These are phyloP conservation scores for Cutaneotrichosporon mucoides DNA, from an alignment of 1,284 basidiomycete species.

Conservation along the genomic window DNA sequence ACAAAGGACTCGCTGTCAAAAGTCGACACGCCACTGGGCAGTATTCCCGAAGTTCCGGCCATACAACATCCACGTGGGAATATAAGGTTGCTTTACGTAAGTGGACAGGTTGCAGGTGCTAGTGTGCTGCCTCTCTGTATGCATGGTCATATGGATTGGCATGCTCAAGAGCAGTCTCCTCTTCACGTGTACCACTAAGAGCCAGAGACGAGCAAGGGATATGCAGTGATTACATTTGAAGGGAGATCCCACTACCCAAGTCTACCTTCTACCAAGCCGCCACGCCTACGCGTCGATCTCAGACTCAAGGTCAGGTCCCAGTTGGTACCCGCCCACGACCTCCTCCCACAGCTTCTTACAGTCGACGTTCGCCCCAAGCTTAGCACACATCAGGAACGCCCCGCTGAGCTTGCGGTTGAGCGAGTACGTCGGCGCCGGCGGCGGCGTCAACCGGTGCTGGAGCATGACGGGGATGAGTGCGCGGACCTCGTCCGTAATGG, in stretches of 20 bases:
- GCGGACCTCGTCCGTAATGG: conserved; percentile 48
- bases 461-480: conserved; percentile 88
- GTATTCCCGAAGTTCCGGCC: too few relatives aligned
- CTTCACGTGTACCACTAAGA: background rate
- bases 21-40: background rate
- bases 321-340: conserved; percentile 4
- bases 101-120: too few relatives aligned
- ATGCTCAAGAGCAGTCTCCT: too few relatives aligned
- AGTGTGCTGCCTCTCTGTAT: too few relatives aligned
- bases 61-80: too few relatives aligned
- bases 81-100: too few relatives aligned
- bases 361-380: conserved; percentile 71
- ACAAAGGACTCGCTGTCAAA: background rate
- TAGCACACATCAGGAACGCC: conserved; percentile 83
- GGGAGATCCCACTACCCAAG: background rate
- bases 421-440: conserved; percentile 90
- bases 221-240: background rate
- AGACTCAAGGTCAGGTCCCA: background rate
- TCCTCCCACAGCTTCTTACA: conserved; percentile 71
- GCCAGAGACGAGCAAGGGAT: too few relatives aligned
- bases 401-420: conserved; percentile 93
- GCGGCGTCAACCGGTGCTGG: conserved; percentile 79
- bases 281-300: background rate
- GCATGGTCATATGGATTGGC: too few relatives aligned
- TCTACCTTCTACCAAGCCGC: background rate